Conservation (phyloP, 192 early-diverging fungal species). For the Coemansia guatemalensis region DNA sequence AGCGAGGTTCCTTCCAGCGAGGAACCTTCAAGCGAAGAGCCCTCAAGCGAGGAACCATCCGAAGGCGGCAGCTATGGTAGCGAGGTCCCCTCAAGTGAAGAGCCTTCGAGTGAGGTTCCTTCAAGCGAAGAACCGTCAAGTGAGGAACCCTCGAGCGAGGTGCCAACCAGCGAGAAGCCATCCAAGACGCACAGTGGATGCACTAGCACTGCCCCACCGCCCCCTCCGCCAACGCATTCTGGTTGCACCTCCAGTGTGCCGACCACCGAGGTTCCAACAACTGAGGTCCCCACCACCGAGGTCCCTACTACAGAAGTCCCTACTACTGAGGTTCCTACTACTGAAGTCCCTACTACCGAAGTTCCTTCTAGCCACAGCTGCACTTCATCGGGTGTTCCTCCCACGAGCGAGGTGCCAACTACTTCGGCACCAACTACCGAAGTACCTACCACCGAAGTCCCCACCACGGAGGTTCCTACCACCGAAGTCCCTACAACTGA, state of each 20-base stretch:
- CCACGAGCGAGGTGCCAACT: too few relatives aligned
- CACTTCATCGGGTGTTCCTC: too few relatives aligned
- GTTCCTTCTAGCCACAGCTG: too few relatives aligned
- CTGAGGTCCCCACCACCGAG: slow-evolving; percentile 17
- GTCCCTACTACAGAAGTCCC: slow-evolving; percentile 3
- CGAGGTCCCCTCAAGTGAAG: slow-evolving; percentile 11
- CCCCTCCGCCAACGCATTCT: slow-evolving; percentile 6
- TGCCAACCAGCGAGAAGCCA: slow-evolving; percentile 8
- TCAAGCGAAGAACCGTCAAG: slow-evolving; percentile 12
- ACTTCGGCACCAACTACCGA: too few relatives aligned
- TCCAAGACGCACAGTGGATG: not conserved
- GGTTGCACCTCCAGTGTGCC: not conserved
- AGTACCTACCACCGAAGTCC: too few relatives aligned
- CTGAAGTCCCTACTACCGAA: too few relatives aligned
- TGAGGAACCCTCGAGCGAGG: slow-evolving; percentile 6
- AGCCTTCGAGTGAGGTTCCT: too few relatives aligned
- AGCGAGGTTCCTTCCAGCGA: slow-evolving; percentile 14
- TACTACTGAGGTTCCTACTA: slow-evolving; percentile 20
- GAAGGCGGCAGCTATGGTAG: slow-evolving; percentile 10
- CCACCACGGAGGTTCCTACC: too few relatives aligned
- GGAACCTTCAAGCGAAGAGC: slow-evolving; percentile 10
- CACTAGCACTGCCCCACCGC: not conserved
- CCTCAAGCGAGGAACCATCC: slow-evolving; percentile 15
- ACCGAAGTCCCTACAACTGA: too few relatives aligned
- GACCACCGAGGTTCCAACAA: slow-evolving; percentile 22